Base-by-base conservation (phyloP, 2,329 filamentous ascomycete species). In the Mycocentrospora acerina region DNA sequence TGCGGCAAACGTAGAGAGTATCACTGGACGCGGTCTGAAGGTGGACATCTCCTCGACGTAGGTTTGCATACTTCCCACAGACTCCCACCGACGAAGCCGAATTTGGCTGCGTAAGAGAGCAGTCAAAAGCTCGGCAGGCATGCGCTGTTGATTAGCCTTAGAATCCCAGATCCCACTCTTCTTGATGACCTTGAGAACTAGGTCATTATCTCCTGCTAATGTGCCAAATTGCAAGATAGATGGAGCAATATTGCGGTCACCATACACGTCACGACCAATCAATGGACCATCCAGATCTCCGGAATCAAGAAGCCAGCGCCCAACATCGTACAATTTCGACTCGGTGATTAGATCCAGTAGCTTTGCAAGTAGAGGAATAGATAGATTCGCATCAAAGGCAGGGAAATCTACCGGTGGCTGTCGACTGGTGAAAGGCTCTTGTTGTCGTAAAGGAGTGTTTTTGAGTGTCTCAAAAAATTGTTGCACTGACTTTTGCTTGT, bases 171-270 rank as follows among this genome's bases (percentile, higher is more conserved):
- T 40, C 4, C 50, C 51, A 7, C 48, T 44, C 24, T 36, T 44
- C 26, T 60, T 54, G 26, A 67, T 49, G 16, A 66, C 53, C 13
- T 62, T 51, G 24, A 67, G 22, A 6, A 67, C 59, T 7, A 67
- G 46, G 2, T 61, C 51, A 12, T 66, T 59, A 43, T 81, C 73
- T 26, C 71, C 63, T 9, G 74, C 73, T 13, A 73, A 71, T 9
- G 71, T 66, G 6, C 78, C 79, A 49, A 79, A 81, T 13, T 75
- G 72, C 24, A 81, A 67, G 18, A 83, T 63, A 1, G 77, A 71
- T 10, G 78, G 72, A 3, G 74, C 70, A 16, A 83, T 62, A 32
- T 64, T 63, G 19, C 70, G 70, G 44, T 78, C 62, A 3, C 53
- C 54, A 48, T 79, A 81, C 17, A 71, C 46, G 14, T 56, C 53